Percentiles rank a stretch among this genome's conserved stretches.
Conservation (phyloP, 108 stramenopile genomes). For the Phaeodactylum tricornutum region DNA sequence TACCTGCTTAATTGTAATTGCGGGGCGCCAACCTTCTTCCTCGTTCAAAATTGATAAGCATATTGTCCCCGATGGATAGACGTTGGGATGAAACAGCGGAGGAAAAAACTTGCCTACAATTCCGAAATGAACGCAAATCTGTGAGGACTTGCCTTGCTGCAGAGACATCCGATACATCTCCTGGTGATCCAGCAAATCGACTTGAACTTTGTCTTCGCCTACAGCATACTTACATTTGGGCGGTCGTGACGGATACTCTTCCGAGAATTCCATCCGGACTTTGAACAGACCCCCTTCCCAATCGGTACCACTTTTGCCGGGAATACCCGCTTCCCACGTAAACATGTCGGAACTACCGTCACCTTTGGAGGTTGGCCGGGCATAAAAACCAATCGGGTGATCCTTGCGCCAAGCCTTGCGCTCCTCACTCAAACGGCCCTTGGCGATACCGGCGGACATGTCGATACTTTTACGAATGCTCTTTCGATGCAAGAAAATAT, state of each 20-base stretch:
- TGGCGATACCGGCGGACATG: conserved; percentile 50
- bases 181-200: too few species aligned
- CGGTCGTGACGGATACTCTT: conserved; percentile 96
- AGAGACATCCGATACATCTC: too few species aligned
- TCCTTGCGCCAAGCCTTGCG: conserved; percentile 91
- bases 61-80: conserved; percentile 93
- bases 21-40: conserved; percentile 98
- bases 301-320: conserved; percentile 87
- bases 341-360: conserved; percentile 92
- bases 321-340: conserved; percentile 95
- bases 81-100: conserved; percentile 53
- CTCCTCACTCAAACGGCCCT: conserved; percentile 69
- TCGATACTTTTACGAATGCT: too few species aligned
- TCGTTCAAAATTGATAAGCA: conserved; percentile 96
- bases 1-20: conserved; percentile 95
- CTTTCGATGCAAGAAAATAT: too few species aligned
- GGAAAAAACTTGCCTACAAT: conserved; percentile 48
- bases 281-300: conserved; percentile 98
- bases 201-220: too few species aligned
- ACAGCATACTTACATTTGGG: conserved; percentile 96
- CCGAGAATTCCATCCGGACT: conserved; percentile 89
- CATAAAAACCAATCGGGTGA: conserved; percentile 96
- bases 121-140: too few species aligned
- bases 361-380: conserved; percentile 70
- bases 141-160: too few species aligned